Percentiles rank a stretch among this genome's conserved stretches.
Evolutionary conservation across 225 moss, liverwort and hornwort genomes (phyloP).

Genomic region (Sphagnum tenellum): DNA sequence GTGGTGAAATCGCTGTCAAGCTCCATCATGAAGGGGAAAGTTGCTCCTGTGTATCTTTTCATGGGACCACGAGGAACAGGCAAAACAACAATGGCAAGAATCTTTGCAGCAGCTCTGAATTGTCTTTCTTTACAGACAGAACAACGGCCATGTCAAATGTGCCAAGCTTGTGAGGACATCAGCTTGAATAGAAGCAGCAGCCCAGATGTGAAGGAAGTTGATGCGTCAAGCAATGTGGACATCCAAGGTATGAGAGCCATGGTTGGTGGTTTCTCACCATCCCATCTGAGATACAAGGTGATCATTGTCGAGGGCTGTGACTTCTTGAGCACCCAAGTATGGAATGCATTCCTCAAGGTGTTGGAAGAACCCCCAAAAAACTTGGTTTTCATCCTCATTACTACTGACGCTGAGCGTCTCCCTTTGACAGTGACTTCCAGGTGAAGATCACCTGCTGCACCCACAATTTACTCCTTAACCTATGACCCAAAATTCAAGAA

Average conservation of each 20-base stretch:
- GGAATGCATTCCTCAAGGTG: constrained; percentile 75
- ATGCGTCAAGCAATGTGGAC: constrained; percentile 54
- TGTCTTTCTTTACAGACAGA: constrained; percentile 36
- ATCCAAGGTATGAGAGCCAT: constrained; percentile 41
- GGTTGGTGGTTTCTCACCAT: constrained; percentile 41
- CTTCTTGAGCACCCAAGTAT: constrained; percentile 48
- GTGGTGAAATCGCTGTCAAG: constrained; percentile 59
- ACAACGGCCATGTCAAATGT: constrained; percentile 59
- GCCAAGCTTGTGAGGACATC: constrained; percentile 40
- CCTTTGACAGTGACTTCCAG: constrained; percentile 61
- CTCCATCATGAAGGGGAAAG: constrained; percentile 53
- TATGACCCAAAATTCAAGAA: too few species aligned
- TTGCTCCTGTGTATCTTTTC: constrained; percentile 79
- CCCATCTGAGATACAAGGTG: constrained; percentile 49
- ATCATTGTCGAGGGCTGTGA: constrained; percentile 86
- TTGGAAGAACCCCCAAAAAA: constrained; percentile 74
- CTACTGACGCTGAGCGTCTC: constrained; percentile 61
- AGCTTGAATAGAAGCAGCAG: constrained; percentile 18
- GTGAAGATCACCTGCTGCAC: constrained; percentile 1
- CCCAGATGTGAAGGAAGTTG: constrained; percentile 50
- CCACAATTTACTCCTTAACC: too few species aligned
- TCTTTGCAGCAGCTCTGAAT: constrained; percentile 68
- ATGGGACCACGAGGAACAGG: constrained; percentile 86
- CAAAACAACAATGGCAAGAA: constrained; percentile 67
- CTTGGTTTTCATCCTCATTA: constrained; percentile 73